Percentiles rank a stretch among this genome's conserved stretches.
Evolutionary conservation across 257 asterid species (phyloP).

Genomic region (Nicotiana tomentosiformis): DNA sequence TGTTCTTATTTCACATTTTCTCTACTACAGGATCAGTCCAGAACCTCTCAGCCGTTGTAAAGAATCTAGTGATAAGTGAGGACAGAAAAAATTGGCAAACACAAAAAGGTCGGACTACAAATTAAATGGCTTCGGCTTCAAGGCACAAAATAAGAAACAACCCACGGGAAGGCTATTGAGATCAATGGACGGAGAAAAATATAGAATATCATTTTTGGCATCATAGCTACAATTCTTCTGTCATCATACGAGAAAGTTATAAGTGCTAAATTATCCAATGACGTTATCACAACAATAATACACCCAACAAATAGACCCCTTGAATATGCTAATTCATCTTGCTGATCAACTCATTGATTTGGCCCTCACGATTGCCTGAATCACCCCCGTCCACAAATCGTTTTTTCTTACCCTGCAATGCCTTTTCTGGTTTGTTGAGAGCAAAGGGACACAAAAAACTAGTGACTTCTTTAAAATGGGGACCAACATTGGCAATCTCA

Average conservation of each 20-base stretch:
- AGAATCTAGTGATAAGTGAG: neutral
- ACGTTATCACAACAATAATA: neutral
- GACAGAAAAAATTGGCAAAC: neutral
- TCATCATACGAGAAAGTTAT: neutral
- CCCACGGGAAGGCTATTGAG: neutral
- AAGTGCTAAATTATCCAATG: neutral
- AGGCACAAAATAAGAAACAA: neutral
- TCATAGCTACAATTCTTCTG: neutral
- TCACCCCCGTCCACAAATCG: slow-evolving; percentile 83
- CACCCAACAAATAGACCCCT: slow-evolving; percentile 9
- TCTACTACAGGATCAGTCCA: neutral
- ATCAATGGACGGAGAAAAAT: neutral
- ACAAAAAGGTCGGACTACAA: neutral
- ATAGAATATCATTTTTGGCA: neutral
- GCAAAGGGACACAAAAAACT: slow-evolving; percentile 65
- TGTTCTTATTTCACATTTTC: neutral
- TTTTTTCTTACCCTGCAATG: slow-evolving; percentile 66
- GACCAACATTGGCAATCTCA: slow-evolving; percentile 62
- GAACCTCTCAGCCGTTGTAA: neutral
- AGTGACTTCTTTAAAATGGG: slow-evolving; percentile 58
- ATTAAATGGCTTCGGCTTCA: neutral
- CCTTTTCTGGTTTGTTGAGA: slow-evolving; percentile 75
- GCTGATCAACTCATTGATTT: slow-evolving; percentile 60
- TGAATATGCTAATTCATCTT: slow-evolving; percentile 64
- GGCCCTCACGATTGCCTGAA: slow-evolving; percentile 71